Evolutionary conservation across 2,329 filamentous ascomycete species (phyloP).

Genomic region (Botrytis galanthina): DNA sequence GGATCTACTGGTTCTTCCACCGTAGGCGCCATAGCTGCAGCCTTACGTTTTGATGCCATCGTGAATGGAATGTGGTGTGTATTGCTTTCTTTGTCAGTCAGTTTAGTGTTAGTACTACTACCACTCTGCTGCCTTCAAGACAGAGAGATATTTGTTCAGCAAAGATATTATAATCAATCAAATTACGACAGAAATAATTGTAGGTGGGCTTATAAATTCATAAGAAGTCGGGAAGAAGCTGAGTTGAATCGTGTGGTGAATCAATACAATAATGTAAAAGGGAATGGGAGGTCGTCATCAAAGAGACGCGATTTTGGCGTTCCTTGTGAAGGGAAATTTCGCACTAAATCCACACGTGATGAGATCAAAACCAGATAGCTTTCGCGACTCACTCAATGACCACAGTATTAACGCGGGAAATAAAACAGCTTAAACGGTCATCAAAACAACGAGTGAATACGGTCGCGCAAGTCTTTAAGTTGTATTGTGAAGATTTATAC

Average conservation of each 20-base stretch:
- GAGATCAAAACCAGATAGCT: constrained; percentile 15
- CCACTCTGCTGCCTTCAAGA: constrained; percentile 5
- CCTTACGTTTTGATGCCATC: constrained; percentile 97
- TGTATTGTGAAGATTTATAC: not conserved
- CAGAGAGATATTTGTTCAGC: constrained; percentile 5
- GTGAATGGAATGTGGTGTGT: constrained; percentile 4
- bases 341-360: constrained; percentile 13
- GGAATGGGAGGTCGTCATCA: constrained; percentile 1
- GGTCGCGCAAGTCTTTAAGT: constrained; percentile 1
- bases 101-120: not conserved
- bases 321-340: constrained; percentile 11
- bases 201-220: not conserved
- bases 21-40: constrained; percentile 64
- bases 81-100: constrained; percentile 7
- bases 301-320: constrained; percentile 19
- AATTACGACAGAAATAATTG: not conserved
- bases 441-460: constrained; percentile 20
- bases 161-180: constrained; percentile 6
- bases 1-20: constrained; percentile 88
- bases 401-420: constrained; percentile 6
- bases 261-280: not conserved
- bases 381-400: constrained; percentile 20
- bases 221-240: not conserved
- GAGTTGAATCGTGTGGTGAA: not conserved
- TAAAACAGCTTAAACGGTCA: constrained; percentile 18